These are phyloP conservation scores for Castanea sativa DNA, from an alignment of 306 rosid genomes.

Conservation along the genomic window DNA sequence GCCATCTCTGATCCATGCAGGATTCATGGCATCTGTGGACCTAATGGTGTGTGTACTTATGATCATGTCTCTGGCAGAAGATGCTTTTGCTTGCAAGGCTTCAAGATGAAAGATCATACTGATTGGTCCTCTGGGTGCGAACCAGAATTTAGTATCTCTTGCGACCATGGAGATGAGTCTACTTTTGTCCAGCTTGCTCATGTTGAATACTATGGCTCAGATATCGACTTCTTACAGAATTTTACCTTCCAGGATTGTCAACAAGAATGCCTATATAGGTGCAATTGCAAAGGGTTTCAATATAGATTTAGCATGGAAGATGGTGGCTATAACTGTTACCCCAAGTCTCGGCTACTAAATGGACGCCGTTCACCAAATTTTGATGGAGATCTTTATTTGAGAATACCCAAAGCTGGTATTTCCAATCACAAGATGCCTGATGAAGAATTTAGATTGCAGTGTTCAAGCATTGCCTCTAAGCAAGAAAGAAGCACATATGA, in stretches of 20 bases:
- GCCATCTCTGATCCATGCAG: conserved; percentile 34
- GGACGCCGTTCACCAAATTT: conserved; percentile 23
- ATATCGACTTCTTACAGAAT: conserved; percentile 11
- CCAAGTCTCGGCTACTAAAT: conserved; percentile 25
- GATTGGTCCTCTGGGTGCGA: conserved; percentile 28
- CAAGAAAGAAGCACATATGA: conserved; percentile 9
- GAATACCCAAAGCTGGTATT: conserved; percentile 11
- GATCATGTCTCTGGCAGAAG: conserved; percentile 10
- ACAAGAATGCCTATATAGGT: conserved; percentile 13
- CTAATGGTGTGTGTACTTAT: not conserved
- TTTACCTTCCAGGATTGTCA: conserved; percentile 14
- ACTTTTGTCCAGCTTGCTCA: conserved; percentile 9
- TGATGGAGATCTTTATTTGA: conserved; percentile 20
- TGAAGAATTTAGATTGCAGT: not conserved
- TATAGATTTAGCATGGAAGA: not conserved
- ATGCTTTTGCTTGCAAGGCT: conserved; percentile 23
- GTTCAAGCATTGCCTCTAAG: not conserved
- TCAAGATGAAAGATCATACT: not conserved
- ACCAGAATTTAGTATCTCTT: conserved; percentile 12
- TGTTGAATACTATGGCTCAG: conserved; percentile 30
- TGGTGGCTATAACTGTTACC: conserved; percentile 12
- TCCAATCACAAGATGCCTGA: not conserved
- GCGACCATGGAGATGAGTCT: not conserved
- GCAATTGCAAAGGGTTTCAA: conserved; percentile 31
- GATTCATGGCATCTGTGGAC: not conserved